Percentiles rank a stretch among this genome's conserved stretches.
Evolutionary conservation across 495 filamentous ascomycete genomes (phyloP).

Genomic region (Aspergillus taichungensis): DNA sequence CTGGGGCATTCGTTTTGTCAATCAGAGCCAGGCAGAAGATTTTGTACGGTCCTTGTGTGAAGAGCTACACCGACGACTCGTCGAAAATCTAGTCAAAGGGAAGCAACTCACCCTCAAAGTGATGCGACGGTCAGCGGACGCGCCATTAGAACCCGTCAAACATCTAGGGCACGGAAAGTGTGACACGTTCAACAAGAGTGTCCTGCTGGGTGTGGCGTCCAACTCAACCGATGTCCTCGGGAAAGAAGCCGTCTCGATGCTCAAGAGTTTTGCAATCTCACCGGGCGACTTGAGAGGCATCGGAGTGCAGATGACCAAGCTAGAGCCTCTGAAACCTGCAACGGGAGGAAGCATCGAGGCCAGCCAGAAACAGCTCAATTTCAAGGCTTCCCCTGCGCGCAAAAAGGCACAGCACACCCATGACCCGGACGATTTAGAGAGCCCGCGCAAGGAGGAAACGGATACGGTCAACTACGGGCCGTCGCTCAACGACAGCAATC

Average conservation of each 20-base stretch:
- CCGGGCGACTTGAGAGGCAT: slow-evolving; percentile 86
- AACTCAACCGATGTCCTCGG: slow-evolving; percentile 59
- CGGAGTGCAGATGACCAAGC: slow-evolving; percentile 84
- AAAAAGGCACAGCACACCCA: slow-evolving; percentile 15
- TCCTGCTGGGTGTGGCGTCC: slow-evolving; percentile 72
- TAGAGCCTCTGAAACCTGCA: slow-evolving; percentile 63
- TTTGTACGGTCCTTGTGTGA: slow-evolving; percentile 76
- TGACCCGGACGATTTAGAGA: slow-evolving; percentile 52
- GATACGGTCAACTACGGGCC: slow-evolving; percentile 35
- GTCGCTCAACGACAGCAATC: slow-evolving; percentile 45
- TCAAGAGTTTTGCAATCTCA: slow-evolving; percentile 73
- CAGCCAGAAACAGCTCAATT: slow-evolving; percentile 56
- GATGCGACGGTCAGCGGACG: slow-evolving; percentile 77
- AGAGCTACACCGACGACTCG: slow-evolving; percentile 69
- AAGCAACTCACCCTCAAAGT: slow-evolving; percentile 86
- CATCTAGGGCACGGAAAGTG: slow-evolving; percentile 94
- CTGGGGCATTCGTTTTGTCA: slow-evolving; percentile 94
- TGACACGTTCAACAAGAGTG: slow-evolving; percentile 83
- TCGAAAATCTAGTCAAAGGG: slow-evolving; percentile 77
- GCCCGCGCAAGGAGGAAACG: slow-evolving; percentile 56
- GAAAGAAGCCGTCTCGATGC: slow-evolving; percentile 73
- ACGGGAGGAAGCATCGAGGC: slow-evolving; percentile 35
- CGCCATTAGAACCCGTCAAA: slow-evolving; percentile 86
- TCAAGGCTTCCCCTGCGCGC: slow-evolving; percentile 37
- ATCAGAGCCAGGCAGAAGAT: slow-evolving; percentile 79